phyloP scores from a whole-genome alignment of 352 stramenopile species.

The Phytophthora tubulina region DNA sequence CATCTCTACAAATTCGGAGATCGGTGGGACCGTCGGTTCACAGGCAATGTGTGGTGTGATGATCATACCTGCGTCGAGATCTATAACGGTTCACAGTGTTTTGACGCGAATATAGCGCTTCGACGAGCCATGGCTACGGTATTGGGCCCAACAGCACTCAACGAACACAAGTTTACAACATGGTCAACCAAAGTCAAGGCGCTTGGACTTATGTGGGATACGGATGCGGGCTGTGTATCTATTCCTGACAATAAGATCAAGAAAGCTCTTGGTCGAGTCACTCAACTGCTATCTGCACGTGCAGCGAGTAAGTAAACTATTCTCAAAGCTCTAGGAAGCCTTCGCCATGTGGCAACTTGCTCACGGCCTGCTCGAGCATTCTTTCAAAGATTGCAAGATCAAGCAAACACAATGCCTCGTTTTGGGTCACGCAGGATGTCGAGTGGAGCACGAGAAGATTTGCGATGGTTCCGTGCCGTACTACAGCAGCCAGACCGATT shows the following conservation, averaged over 20 bases:
- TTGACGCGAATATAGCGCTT: conserved; percentile 26
- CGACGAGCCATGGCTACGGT: conserved; percentile 32
- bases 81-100: conserved; percentile 3
- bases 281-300: not conserved
- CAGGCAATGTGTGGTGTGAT: conserved; percentile 41
- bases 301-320: not conserved
- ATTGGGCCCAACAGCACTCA: conserved; percentile 20
- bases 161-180: conserved; percentile 31
- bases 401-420: not conserved
- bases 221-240: not conserved
- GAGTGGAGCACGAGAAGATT: not conserved
- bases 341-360: conserved; percentile 16
- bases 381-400: conserved; percentile 1
- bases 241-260: conserved; percentile 20
- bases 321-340: conserved; percentile 1
- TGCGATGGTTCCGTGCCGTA: conserved; percentile 13
- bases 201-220: conserved; percentile 27
- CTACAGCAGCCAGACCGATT: not conserved
- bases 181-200: conserved; percentile 21
- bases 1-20: conserved; percentile 15
- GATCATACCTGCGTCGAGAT: conserved; percentile 40
- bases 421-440: not conserved
- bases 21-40: not conserved
- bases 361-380: conserved; percentile 4
- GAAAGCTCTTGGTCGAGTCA: conserved; percentile 4